Evolutionary conservation across 805 yeast genomes (phyloP).

Genomic region (Wickerhamiella occidentalis): DNA sequence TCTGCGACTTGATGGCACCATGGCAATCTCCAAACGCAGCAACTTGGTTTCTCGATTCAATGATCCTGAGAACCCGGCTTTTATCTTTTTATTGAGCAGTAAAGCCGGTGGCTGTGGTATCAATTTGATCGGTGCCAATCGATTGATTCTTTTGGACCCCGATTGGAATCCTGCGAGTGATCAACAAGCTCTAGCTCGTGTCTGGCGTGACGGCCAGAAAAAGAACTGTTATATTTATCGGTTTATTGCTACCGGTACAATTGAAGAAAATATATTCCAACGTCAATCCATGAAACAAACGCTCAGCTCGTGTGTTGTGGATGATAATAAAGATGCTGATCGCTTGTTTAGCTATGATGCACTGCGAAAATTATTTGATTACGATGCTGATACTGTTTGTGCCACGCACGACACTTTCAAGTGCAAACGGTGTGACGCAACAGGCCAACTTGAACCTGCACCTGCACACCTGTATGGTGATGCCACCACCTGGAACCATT

Average conservation of each 20-base stretch:
- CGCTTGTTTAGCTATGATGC: slow-evolving; percentile 76
- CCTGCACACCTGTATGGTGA: slow-evolving; percentile 94
- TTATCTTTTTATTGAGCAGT: slow-evolving; percentile 77
- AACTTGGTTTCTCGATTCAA: slow-evolving; percentile 84
- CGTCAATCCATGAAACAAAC: slow-evolving; percentile 91
- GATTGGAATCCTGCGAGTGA: slow-evolving; percentile 99
- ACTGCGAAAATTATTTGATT: slow-evolving; percentile 62
- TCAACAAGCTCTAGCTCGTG: slow-evolving; percentile 94
- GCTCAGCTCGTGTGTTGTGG: slow-evolving; percentile 90
- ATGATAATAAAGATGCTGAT: slow-evolving; percentile 91
- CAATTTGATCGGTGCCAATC: slow-evolving; percentile 89
- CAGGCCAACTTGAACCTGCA: slow-evolving; percentile 50
- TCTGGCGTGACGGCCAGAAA: slow-evolving; percentile 98
- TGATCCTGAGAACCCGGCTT: slow-evolving; percentile 78
- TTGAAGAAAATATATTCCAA: slow-evolving; percentile 92
- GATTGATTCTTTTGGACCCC: slow-evolving; percentile 74
- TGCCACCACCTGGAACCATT: slow-evolving; percentile 95
- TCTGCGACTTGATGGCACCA: slow-evolving; percentile 80
- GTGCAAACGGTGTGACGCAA: slow-evolving; percentile 65
- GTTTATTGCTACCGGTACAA: slow-evolving; percentile 87
- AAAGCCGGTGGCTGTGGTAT: slow-evolving; percentile 99
- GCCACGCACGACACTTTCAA: slow-evolving; percentile 89
- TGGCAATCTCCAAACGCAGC: slow-evolving; percentile 85
- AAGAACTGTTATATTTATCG: slow-evolving; percentile 92
- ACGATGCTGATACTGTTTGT: slow-evolving; percentile 52